Percentiles rank a stretch among this genome's conserved stretches.
Evolutionary conservation across 371 early-diverging fungal species (phyloP).

Genomic region (Apophysomyces trapeziformis): DNA sequence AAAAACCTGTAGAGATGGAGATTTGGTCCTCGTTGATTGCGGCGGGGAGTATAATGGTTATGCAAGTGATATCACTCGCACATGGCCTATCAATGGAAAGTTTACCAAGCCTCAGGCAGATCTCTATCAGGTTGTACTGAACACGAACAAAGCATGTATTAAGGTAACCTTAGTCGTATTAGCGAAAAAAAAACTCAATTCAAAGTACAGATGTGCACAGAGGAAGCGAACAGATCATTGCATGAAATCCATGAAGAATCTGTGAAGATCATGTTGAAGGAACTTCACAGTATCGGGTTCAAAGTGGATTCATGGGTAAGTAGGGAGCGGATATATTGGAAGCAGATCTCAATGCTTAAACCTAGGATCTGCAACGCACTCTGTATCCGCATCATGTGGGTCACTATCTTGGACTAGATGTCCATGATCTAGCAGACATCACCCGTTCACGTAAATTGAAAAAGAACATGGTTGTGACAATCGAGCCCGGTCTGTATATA

Average conservation of each 20-base stretch:
- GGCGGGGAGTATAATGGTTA: constrained; percentile 92
- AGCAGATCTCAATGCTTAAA: neutral
- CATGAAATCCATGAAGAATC: constrained; percentile 84
- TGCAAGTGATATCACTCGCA: constrained; percentile 92
- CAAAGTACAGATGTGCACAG: constrained; percentile 68
- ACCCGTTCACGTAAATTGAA: constrained; percentile 72
- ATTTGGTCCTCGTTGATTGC: constrained; percentile 90
- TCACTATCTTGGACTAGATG: constrained; percentile 94
- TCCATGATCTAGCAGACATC: constrained; percentile 88
- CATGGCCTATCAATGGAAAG: constrained; percentile 92
- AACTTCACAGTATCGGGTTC: constrained; percentile 72
- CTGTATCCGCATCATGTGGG: constrained; percentile 96
- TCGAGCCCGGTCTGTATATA: constrained; percentile 96
- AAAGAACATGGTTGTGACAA: constrained; percentile 90
- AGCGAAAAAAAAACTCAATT: neutral
- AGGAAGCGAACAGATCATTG: constrained; percentile 67
- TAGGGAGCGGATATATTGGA: neutral
- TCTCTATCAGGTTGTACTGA: constrained; percentile 85
- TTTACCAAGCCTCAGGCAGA: constrained; percentile 82
- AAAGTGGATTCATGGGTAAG: constrained; percentile 55
- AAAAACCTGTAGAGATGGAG: constrained; percentile 64
- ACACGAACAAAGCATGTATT: constrained; percentile 86
- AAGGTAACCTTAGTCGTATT: constrained; percentile 51
- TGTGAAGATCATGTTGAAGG: constrained; percentile 63
- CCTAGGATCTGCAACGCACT: constrained; percentile 66